Conservation (phyloP, 1,139 yeast species). For the Lodderomyces orthopsilosis region DNA sequence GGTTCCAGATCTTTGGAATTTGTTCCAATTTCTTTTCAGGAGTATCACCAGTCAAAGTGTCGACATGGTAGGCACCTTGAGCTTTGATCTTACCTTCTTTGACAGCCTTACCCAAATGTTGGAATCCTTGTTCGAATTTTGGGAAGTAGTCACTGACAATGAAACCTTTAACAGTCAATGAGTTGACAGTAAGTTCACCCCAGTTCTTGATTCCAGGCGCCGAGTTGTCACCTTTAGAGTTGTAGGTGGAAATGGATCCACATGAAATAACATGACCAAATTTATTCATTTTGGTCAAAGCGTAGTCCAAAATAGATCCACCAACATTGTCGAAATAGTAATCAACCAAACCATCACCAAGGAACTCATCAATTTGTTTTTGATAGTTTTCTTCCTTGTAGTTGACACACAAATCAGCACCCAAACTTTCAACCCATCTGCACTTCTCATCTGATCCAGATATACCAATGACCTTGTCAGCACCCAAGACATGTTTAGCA, state of each 20-base stretch:
- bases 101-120: constrained; percentile 30
- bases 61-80: constrained; percentile 22
- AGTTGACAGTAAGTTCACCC: constrained; percentile 43
- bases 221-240: constrained; percentile 23
- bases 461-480: constrained; percentile 58
- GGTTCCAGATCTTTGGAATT: constrained; percentile 30
- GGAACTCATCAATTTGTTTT: constrained; percentile 40
- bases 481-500: constrained; percentile 53
- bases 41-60: constrained; percentile 24
- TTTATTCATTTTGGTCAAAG: constrained; percentile 38
- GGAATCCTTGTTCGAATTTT: constrained; percentile 36
- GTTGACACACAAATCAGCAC: constrained; percentile 54
- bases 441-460: constrained; percentile 62
- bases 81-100: constrained; percentile 41
- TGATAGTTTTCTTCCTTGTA: constrained; percentile 49
- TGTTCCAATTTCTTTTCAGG: constrained; percentile 19
- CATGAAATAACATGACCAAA: constrained; percentile 53
- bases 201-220: constrained; percentile 32
- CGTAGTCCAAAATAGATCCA: constrained; percentile 53
- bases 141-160: constrained; percentile 37
- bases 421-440: constrained; percentile 52
- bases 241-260: constrained; percentile 63
- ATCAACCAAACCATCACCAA: constrained; percentile 45
- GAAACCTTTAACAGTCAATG: constrained; percentile 50
- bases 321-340: constrained; percentile 62